Evolutionary conservation across 768 basidiomycete genomes (phyloP).

Genomic region (Pleurotus cornucopiae): DNA sequence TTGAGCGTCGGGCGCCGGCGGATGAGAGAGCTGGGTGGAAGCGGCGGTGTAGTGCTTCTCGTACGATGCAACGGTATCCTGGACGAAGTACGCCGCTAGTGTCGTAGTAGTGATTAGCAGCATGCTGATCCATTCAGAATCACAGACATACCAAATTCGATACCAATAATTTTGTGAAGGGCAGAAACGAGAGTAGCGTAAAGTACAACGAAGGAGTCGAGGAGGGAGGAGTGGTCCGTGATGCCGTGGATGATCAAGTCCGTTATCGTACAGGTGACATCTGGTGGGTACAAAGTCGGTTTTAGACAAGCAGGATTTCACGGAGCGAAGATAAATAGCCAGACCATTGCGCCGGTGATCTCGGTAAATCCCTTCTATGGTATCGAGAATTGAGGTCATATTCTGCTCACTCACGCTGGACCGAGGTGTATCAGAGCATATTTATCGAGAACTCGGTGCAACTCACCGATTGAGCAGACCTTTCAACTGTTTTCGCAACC

Average conservation of each 20-base stretch:
- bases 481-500: slow-evolving; percentile 74
- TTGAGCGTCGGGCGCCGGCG: slow-evolving; percentile 11
- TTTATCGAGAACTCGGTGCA: not conserved
- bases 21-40: slow-evolving; percentile 6
- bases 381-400: slow-evolving; percentile 66
- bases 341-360: slow-evolving; percentile 74
- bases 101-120: not conserved
- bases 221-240: slow-evolving; percentile 70
- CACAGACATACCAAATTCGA: slow-evolving; percentile 74
- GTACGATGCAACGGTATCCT: slow-evolving; percentile 64
- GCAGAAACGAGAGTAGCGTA: slow-evolving; percentile 83
- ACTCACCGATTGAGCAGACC: slow-evolving; percentile 82
- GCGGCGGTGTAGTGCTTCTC: slow-evolving; percentile 47
- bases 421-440: not conserved
- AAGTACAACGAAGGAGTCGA: slow-evolving; percentile 88
- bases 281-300: slow-evolving; percentile 31
- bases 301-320: not conserved
- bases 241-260: slow-evolving; percentile 75
- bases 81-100: slow-evolving; percentile 79
- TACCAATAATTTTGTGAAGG: slow-evolving; percentile 74
- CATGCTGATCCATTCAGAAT: not conserved
- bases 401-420: slow-evolving; percentile 88
- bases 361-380: slow-evolving; percentile 74
- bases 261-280: slow-evolving; percentile 78
- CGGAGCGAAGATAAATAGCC: no score